A percentile compares a stretch with the other conserved stretches of the same genome.
Evolutionary conservation across 371 early-diverging fungal genomes (phyloP).

Genomic region (Mucor lusitanicus): DNA sequence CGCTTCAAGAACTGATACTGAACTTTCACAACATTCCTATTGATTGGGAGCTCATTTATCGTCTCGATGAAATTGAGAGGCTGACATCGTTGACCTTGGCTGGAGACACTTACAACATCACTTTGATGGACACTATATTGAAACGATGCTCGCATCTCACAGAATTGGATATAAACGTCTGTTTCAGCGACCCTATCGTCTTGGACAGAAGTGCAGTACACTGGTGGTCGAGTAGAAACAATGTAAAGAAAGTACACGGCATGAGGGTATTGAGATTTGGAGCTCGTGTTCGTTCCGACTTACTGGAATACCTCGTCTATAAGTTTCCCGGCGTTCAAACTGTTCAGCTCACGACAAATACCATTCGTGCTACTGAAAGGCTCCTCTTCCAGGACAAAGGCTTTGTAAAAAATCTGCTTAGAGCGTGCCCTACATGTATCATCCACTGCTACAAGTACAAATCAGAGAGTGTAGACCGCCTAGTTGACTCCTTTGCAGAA

Average conservation of each 20-base stretch:
- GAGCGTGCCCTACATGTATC: background rate
- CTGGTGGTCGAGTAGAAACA: background rate
- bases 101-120: background rate
- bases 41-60: background rate
- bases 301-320: background rate
- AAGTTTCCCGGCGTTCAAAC: background rate
- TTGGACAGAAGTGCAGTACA: background rate
- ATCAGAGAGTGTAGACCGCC: no score
- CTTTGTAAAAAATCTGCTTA: background rate
- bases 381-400: background rate
- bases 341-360: background rate
- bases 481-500: no score
- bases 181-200: background rate
- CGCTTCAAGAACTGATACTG: background rate
- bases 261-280: background rate
- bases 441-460: no score
- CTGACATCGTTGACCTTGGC: background rate
- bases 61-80: background rate
- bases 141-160: background rate
- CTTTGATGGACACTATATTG: background rate
- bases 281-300: background rate
- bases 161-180: background rate
- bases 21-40: background rate
- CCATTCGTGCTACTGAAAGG: background rate
- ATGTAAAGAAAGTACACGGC: background rate